Percentiles rank a stretch among this genome's conserved stretches.
These are phyloP conservation scores for Coemansia erecta DNA, from an alignment of 192 early-diverging fungal genomes.

Conservation along the genomic window DNA sequence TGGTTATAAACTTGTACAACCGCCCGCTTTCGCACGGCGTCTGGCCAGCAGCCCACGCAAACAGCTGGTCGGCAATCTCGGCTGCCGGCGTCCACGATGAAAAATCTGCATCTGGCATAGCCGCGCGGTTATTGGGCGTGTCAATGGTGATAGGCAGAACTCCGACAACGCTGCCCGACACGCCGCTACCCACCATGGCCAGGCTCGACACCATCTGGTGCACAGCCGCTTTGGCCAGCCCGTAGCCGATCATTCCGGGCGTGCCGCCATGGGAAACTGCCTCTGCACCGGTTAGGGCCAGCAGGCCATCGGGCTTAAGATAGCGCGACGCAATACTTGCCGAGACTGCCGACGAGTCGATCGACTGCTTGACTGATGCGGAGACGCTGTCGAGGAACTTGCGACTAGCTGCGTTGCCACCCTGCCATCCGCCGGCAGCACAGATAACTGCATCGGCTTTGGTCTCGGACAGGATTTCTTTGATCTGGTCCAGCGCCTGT, in stretches of 20 bases:
- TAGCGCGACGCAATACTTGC: conserved; percentile 70
- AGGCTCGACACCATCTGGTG: conserved; percentile 83
- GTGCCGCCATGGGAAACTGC: conserved; percentile 70
- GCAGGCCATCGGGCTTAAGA: conserved; percentile 67
- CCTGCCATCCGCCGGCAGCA: conserved; percentile 95
- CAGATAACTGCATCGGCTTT: conserved; percentile 84
- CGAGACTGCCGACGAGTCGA: conserved; percentile 82
- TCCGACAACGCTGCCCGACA: conserved; percentile 73
- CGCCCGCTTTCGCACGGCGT: conserved; percentile 25
- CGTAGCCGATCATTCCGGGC: conserved; percentile 85
- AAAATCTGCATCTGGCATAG: conserved; percentile 80
- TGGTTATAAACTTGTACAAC: conserved; percentile 36
- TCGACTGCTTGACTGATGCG: conserved; percentile 77
- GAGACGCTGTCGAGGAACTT: conserved; percentile 69
- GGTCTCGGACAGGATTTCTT: conserved; percentile 18
- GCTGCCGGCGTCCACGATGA: conserved; percentile 82
- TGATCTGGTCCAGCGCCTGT: conserved; percentile 52
- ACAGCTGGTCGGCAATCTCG: conserved; percentile 57
- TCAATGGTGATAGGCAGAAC: conserved; percentile 79
- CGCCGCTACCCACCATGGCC: conserved; percentile 64
- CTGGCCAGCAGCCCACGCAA: conserved; percentile 25
- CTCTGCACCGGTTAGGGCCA: conserved; percentile 73
- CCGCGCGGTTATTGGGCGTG: conserved; percentile 86
- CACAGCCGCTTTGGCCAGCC: conserved; percentile 89
- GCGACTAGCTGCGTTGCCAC: conserved; percentile 74